Evolutionary conservation across 495 filamentous ascomycete genomes (phyloP), one percentile per base, ranked within the genome.

Genomic region (Tuber borchii): DNA sequence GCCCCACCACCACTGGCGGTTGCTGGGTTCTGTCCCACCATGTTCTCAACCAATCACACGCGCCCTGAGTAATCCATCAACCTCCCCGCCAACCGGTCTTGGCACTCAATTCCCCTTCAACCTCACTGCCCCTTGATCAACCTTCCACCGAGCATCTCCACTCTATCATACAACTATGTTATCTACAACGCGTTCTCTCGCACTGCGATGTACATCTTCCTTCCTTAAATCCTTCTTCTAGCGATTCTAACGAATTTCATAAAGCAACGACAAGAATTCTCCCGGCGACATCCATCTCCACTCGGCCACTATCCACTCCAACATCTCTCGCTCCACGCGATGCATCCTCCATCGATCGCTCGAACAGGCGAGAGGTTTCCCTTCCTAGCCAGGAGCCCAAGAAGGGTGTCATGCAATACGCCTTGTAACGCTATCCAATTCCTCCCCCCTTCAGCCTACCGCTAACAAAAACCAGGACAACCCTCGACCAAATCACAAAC

Each of bases 361-460:
- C 80, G 19, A 70, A 74, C 12, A 86, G 89, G 71, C 85, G 87
- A 82, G 93, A 97, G 86, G 93, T 98, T 43, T 92, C 90, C 78
- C 86, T 99, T 76, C 89, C 93, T 61, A 95, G 92, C 81, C 93
- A 98, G 87, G 93, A 96, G 86, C 91, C 90, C 78, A 97, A 93
- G 85, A 94, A 97, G 87, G 94, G 95, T 83, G 92, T 89, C 68
- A 90, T 97, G 87, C 95, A 99, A 92, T 98, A 96, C 87, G 95
- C 94, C 77, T 87, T 99, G 94, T 97, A 90, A 79, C 92, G 90
- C 78, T 75, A 61, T 48, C 34, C 72, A 69, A 39, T 51, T 45
- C 37, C 40, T 74, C 42, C 37, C 65, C 44, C 26, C 42, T 2
- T n/a, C 68, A 73, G 22, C 34, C 31, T 45, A 26, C 72, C 37